Evolutionary conservation across 345 rosid genomes (phyloP).

Genomic region (Hirschfeldia incana): DNA sequence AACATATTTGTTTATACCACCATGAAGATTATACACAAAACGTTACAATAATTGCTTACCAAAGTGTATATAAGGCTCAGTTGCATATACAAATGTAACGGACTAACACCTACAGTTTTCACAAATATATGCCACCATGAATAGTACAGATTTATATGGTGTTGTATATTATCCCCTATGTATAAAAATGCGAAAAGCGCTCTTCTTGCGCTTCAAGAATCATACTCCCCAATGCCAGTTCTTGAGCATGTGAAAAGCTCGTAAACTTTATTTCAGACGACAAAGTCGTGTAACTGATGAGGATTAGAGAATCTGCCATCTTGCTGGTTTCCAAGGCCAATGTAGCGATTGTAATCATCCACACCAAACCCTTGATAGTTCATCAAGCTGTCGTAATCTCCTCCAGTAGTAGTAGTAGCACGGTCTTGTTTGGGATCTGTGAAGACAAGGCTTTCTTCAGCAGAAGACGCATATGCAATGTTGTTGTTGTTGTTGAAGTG

Average conservation of each 20-base stretch:
- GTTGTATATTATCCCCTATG: slow-evolving; percentile 21
- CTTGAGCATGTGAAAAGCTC: background rate
- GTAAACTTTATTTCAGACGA: slow-evolving; percentile 50
- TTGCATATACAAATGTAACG: slow-evolving; percentile 35
- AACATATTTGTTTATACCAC: slow-evolving; percentile 33
- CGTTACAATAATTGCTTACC: slow-evolving; percentile 41
- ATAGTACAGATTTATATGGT: slow-evolving; percentile 21
- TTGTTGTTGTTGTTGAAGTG: slow-evolving; percentile 23
- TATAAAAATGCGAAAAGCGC: slow-evolving; percentile 33
- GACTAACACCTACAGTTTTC: slow-evolving; percentile 29
- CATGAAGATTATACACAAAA: slow-evolving; percentile 33
- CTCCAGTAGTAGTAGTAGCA: slow-evolving; percentile 28
- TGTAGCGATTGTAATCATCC: slow-evolving; percentile 67
- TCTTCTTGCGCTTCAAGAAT: slow-evolving; percentile 43
- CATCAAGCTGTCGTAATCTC: slow-evolving; percentile 51
- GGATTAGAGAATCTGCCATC: slow-evolving; percentile 61
- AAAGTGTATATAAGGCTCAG: slow-evolving; percentile 19
- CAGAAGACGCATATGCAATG: slow-evolving; percentile 24
- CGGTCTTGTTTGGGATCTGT: slow-evolving; percentile 39
- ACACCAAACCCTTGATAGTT: slow-evolving; percentile 69
- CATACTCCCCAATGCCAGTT: slow-evolving; percentile 23
- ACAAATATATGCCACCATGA: slow-evolving; percentile 40
- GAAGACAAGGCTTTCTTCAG: slow-evolving; percentile 21
- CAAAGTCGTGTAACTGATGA: slow-evolving; percentile 85
- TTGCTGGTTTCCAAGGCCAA: slow-evolving; percentile 59